Conservation (phyloP, 2,329 filamentous ascomycete genomes). For the Alternaria burnsii region DNA sequence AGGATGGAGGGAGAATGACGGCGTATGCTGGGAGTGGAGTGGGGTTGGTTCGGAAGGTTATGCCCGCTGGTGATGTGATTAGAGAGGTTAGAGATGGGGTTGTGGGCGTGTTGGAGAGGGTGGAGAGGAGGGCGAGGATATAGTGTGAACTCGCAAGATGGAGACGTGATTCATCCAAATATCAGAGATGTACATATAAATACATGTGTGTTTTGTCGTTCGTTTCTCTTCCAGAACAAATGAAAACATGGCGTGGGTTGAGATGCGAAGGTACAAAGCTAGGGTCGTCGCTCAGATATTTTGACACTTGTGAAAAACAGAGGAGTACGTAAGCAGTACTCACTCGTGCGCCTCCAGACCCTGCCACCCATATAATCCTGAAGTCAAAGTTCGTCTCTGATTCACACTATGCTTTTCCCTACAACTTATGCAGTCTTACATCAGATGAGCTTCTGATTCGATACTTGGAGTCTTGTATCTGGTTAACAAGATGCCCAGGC, state of each 20-base stretch:
- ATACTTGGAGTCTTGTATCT: background rate
- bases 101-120: background rate
- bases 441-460: background rate
- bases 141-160: background rate
- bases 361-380: background rate
- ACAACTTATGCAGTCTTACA: background rate
- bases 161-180: background rate
- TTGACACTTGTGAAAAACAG: background rate
- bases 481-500: background rate
- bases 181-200: background rate
- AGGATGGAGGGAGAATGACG: conserved; percentile 60
- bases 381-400: background rate
- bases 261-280: background rate
- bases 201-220: background rate
- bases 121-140: background rate
- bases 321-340: background rate
- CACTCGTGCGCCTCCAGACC: background rate
- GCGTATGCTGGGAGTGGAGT: conserved; percentile 71
- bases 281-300: background rate
- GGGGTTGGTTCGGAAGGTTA: conserved; percentile 63
- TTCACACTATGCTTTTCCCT: background rate
- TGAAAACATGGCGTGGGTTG: background rate
- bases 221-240: background rate
- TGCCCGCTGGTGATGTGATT: conserved; percentile 62
- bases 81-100: conserved; percentile 56